phyloP scores from a whole-genome alignment of 768 basidiomycete species.

The Calocybe gangraenosa region DNA sequence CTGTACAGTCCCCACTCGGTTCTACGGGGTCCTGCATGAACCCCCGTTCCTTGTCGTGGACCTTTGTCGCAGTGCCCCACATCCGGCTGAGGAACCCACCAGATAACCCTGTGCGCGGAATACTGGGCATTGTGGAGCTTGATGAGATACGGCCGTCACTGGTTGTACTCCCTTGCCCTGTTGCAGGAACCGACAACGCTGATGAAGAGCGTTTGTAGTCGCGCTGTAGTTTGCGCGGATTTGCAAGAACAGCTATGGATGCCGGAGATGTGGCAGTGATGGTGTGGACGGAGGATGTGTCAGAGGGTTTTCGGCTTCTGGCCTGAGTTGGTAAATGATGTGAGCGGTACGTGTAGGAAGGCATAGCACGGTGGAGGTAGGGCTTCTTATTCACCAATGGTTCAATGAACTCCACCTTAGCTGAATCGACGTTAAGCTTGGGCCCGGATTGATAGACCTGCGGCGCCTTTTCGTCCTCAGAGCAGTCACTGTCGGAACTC shows the following conservation, averaged over 20 bases:
- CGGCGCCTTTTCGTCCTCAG: slow-evolving; percentile 31
- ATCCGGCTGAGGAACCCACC: slow-evolving; percentile 66
- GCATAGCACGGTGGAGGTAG: slow-evolving; percentile 44
- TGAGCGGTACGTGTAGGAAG: slow-evolving; percentile 36
- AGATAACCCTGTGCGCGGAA: slow-evolving; percentile 26
- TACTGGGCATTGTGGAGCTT: slow-evolving; percentile 37
- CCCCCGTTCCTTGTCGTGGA: slow-evolving; percentile 21
- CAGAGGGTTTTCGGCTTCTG: slow-evolving; percentile 41
- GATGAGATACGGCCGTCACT: slow-evolving; percentile 16
- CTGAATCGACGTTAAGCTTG: slow-evolving; percentile 21
- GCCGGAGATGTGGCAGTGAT: slow-evolving; percentile 29
- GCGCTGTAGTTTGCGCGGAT: slow-evolving; percentile 11
- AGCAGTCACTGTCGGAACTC: slow-evolving; percentile 48
- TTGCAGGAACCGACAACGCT: slow-evolving; percentile 10
- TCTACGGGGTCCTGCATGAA: slow-evolving; percentile 8
- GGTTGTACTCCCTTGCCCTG: background rate
- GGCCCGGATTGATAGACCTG: slow-evolving; percentile 28
- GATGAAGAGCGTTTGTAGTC: slow-evolving; percentile 24
- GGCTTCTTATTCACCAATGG: slow-evolving; percentile 31
- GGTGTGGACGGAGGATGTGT: slow-evolving; percentile 50
- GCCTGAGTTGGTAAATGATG: slow-evolving; percentile 23
- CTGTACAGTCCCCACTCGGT: slow-evolving; percentile 16
- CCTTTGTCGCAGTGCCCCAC: slow-evolving; percentile 58
- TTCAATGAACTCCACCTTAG: slow-evolving; percentile 16
- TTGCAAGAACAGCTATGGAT: slow-evolving; percentile 14